Conservation (phyloP, 805 yeast genomes). For the Candida michaelii region DNA sequence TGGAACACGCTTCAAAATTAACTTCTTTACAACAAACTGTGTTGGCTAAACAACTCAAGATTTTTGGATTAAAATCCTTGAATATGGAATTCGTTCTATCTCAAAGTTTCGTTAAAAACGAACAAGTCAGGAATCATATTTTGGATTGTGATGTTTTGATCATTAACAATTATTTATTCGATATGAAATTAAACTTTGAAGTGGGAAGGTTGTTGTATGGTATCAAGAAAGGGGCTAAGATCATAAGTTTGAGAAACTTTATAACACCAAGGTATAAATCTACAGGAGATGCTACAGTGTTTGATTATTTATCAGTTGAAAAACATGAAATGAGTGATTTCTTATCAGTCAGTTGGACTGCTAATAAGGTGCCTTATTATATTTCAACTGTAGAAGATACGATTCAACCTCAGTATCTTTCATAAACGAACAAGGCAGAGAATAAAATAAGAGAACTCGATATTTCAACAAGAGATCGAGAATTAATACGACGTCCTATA, state of each 20-base stretch:
- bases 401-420: constrained; percentile 35
- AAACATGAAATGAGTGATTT: constrained; percentile 59
- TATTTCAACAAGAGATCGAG: neutral
- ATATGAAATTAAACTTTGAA: constrained; percentile 65
- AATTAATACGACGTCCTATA: neutral
- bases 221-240: constrained; percentile 70
- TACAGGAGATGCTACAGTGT: constrained; percentile 49
- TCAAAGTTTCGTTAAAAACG: constrained; percentile 72
- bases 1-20: constrained; percentile 75
- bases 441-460: neutral
- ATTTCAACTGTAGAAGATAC: constrained; percentile 62
- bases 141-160: constrained; percentile 68
- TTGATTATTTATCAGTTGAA: constrained; percentile 65
- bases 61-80: constrained; percentile 66
- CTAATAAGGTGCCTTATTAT: constrained; percentile 76
- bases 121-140: constrained; percentile 52
- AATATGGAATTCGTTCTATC: constrained; percentile 56
- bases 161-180: constrained; percentile 82
- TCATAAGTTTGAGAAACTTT: constrained; percentile 76
- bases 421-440: no score
- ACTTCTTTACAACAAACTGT: constrained; percentile 62
- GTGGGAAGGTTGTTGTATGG: constrained; percentile 66
- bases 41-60: constrained; percentile 53
- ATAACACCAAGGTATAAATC: constrained; percentile 75
- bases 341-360: constrained; percentile 88